These are phyloP conservation scores for Retiboletus fuscus DNA, from an alignment of 1,284 basidiomycete species.

Conservation along the genomic window DNA sequence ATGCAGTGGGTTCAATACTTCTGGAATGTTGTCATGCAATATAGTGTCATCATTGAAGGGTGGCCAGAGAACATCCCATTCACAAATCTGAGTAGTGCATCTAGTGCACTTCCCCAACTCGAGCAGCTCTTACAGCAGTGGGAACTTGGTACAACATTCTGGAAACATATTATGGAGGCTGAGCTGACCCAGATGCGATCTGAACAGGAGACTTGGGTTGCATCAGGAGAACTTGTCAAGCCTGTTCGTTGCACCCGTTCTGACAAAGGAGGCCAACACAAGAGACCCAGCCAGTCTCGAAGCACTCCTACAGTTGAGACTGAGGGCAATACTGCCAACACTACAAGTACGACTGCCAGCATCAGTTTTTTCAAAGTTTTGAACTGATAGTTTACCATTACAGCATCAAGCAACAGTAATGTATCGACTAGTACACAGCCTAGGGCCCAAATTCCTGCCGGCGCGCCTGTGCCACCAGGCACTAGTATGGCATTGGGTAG, in stretches of 20 bases:
- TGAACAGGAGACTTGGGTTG: not conserved
- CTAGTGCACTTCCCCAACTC: not conserved
- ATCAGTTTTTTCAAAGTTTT: too few species aligned
- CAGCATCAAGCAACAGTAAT: too few species aligned
- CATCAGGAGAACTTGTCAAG: not conserved
- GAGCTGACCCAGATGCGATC: not conserved
- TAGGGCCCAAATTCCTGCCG: too few species aligned
- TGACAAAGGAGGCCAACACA: not conserved
- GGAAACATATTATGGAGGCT: not conserved
- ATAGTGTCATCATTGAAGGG: not conserved
- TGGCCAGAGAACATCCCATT: not conserved
- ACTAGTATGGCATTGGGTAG: too few species aligned
- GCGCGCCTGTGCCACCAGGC: too few species aligned
- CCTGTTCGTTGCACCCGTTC: not conserved
- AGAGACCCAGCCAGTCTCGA: too few species aligned
- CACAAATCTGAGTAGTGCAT: not conserved
- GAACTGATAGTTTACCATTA: too few species aligned
- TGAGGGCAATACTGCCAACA: too few species aligned
- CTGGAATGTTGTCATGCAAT: not conserved
- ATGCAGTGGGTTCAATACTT: constrained; percentile 2
- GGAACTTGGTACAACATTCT: not conserved
- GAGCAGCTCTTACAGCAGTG: not conserved
- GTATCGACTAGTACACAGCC: too few species aligned
- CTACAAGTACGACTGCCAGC: too few species aligned
- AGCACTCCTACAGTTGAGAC: too few species aligned